Evolutionary conservation across 2,329 filamentous ascomycete species (phyloP).

Genomic region (Sphaceloma murrayae): DNA sequence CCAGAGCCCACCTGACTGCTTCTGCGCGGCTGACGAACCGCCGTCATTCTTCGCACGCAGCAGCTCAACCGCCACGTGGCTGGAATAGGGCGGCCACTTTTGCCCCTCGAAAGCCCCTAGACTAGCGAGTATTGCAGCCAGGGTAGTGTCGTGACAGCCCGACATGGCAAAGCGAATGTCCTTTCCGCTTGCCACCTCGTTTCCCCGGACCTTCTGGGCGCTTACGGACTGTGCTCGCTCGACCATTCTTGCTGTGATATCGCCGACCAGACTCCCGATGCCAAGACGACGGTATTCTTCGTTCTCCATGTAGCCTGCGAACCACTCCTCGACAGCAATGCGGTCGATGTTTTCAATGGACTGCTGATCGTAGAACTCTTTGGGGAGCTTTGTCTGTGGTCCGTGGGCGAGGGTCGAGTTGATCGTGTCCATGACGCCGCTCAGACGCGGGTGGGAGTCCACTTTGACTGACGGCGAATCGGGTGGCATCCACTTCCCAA

Average conservation of each 20-base stretch:
- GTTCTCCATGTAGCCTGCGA: conserved; percentile 72
- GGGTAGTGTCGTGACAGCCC: conserved; percentile 88
- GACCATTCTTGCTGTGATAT: conserved; percentile 54
- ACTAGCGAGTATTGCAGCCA: conserved; percentile 67
- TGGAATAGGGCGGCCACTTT: conserved; percentile 87
- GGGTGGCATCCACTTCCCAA: conserved; percentile 78
- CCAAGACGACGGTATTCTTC: conserved; percentile 81
- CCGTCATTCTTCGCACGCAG: conserved; percentile 49
- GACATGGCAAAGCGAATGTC: conserved; percentile 65
- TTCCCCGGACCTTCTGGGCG: conserved; percentile 29
- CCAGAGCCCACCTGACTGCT: conserved; percentile 29
- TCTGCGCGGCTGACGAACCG: conserved; percentile 23
- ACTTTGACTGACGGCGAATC: conserved; percentile 60
- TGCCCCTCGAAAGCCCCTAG: conserved; percentile 63
- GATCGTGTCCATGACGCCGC: conserved; percentile 87
- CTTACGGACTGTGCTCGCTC: conserved; percentile 31
- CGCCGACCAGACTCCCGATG: conserved; percentile 75
- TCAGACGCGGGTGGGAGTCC: conserved; percentile 72
- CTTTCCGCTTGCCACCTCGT: conserved; percentile 37
- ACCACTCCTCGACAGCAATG: conserved; percentile 88
- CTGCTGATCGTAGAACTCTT: conserved; percentile 76
- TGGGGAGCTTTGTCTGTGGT: conserved; percentile 64
- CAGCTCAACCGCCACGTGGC: conserved; percentile 81
- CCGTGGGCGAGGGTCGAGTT: conserved; percentile 84
- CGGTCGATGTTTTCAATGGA: conserved; percentile 58